These are phyloP conservation scores for Boechera stricta DNA, from an alignment of 345 rosid species.

Conservation along the genomic window DNA sequence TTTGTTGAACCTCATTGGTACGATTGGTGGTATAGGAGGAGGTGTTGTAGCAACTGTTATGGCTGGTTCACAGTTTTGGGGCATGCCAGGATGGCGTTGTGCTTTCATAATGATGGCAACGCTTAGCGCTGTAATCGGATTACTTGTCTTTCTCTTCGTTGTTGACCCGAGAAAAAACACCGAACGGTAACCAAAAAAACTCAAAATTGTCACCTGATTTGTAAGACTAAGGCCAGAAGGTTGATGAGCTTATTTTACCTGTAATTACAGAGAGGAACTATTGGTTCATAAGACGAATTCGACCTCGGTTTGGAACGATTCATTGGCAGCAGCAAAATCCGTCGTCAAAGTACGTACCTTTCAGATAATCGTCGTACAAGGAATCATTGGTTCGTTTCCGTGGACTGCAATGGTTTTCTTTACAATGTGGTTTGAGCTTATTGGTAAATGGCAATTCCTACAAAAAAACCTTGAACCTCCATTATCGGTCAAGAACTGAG, in stretches of 20 bases:
- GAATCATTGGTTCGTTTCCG: slow-evolving; percentile 84
- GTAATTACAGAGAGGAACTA: slow-evolving; percentile 59
- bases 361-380: slow-evolving; percentile 87
- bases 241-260: not conserved
- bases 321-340: slow-evolving; percentile 70
- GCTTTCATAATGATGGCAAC: slow-evolving; percentile 92
- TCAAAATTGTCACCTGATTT: not conserved
- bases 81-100: slow-evolving; percentile 88
- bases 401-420: slow-evolving; percentile 99
- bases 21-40: slow-evolving; percentile 92
- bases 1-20: slow-evolving; percentile 76
- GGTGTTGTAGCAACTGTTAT: slow-evolving; percentile 93
- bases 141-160: slow-evolving; percentile 78
- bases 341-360: slow-evolving; percentile 83
- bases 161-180: slow-evolving; percentile 62
- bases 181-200: slow-evolving; percentile 30
- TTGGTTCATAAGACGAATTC: slow-evolving; percentile 49
- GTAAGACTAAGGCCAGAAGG: not conserved
- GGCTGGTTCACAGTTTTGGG: slow-evolving; percentile 85
- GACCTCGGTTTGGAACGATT: slow-evolving; percentile 71
- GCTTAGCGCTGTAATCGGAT: slow-evolving; percentile 72
- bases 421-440: slow-evolving; percentile 96
- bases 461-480: not conserved
- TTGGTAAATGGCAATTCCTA: slow-evolving; percentile 57
- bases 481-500: not conserved